These are phyloP conservation scores for Phalaenopsis equestris DNA, from an alignment of 106 monocot genomes.

Conservation along the genomic window DNA sequence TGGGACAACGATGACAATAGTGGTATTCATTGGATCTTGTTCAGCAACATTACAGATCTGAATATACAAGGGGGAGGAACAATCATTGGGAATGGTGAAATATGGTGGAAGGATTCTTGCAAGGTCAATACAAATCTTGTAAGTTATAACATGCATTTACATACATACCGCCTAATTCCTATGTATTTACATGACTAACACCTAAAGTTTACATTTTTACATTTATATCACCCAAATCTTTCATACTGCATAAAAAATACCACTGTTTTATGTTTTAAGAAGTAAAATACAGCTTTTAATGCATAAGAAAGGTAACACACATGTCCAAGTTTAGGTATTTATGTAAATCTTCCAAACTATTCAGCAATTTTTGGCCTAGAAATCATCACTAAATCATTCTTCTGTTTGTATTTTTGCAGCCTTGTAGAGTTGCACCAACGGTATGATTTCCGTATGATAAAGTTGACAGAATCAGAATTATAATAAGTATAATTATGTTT, in stretches of 20 bases:
- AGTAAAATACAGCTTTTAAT: too few relatives aligned
- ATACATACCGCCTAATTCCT: too few relatives aligned
- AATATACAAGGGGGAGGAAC: slow-evolving; percentile 17
- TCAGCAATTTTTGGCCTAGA: not conserved
- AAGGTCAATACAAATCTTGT: slow-evolving; percentile 13
- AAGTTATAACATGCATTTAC: not conserved
- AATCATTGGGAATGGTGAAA: slow-evolving; percentile 16
- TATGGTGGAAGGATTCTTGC: slow-evolving; percentile 24
- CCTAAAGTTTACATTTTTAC: too few relatives aligned
- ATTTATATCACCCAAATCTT: too few relatives aligned
- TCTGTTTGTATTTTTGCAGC: slow-evolving; percentile 30
- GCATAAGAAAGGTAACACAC: too few relatives aligned
- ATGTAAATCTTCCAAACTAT: not conserved
- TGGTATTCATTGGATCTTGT: slow-evolving; percentile 15
- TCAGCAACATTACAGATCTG: slow-evolving; percentile 9
- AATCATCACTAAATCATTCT: not conserved
- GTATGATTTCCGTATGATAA: slow-evolving; percentile 21
- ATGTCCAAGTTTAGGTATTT: too few relatives aligned
- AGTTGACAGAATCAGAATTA: not conserved
- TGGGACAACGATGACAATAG: not conserved
- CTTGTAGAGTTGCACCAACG: slow-evolving; percentile 62
- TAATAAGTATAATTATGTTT: not conserved
- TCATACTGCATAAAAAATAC: too few relatives aligned
- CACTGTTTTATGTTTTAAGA: too few relatives aligned
- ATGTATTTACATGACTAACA: too few relatives aligned